phyloP scores from a whole-genome alignment of 2,329 filamentous ascomycete species.

The Colletotrichum sp. region DNA sequence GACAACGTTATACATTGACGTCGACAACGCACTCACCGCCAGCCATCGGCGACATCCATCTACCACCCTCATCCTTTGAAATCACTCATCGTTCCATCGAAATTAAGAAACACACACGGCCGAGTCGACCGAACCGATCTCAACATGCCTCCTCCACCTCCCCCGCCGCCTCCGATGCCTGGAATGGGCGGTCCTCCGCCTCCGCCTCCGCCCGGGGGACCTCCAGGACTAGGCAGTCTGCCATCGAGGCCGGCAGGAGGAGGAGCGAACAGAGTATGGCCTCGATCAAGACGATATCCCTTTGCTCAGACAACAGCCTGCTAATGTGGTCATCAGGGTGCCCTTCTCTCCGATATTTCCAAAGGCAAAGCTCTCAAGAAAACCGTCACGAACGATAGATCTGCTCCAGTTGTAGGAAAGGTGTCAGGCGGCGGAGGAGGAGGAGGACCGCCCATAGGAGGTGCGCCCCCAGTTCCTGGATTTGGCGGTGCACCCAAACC shows the following conservation, averaged over 20 bases:
- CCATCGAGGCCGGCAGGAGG: slow-evolving; percentile 63
- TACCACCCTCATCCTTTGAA: not conserved
- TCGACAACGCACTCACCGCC: slow-evolving; percentile 7
- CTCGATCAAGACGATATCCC: not conserved
- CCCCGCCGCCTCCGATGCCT: slow-evolving; percentile 69
- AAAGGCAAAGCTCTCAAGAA: slow-evolving; percentile 86
- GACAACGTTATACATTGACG: slow-evolving; percentile 17
- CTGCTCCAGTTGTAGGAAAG: slow-evolving; percentile 73
- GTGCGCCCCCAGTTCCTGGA: slow-evolving; percentile 82
- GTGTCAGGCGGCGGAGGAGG: slow-evolving; percentile 48
- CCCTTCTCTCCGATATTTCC: slow-evolving; percentile 84
- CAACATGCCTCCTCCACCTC: slow-evolving; percentile 63
- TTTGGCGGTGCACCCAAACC: slow-evolving; percentile 51
- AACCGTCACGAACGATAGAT: slow-evolving; percentile 89
- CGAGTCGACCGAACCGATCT: not conserved
- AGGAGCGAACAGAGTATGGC: slow-evolving; percentile 64
- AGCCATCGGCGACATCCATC: not conserved
- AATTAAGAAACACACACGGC: not conserved
- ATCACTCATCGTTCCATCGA: not conserved
- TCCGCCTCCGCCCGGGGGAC: slow-evolving; percentile 59
- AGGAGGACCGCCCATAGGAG: slow-evolving; percentile 69
- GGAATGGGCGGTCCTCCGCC: slow-evolving; percentile 65
- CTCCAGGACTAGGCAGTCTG: slow-evolving; percentile 47
- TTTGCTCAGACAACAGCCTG: not conserved
- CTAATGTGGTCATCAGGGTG: slow-evolving; percentile 63